Conservation (phyloP, 345 rosid species). For the thale cress (Arabidopsis thaliana) region TAIR10.1 NC_003070.9:18110501-18111000, state of each 20-base stretch:
- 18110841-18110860: too few species aligned
- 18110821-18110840: too few species aligned
- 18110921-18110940: too few species aligned
- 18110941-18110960: too few species aligned
- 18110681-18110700: slow-evolving; percentile 31
- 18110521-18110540: background rate
- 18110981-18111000: too few species aligned
- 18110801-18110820: too few species aligned
- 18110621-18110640: slow-evolving; percentile 30
- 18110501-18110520: background rate
- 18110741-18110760: slow-evolving; percentile 8
- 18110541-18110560: background rate
- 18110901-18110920: too few species aligned
- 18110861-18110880: too few species aligned
- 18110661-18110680: slow-evolving; percentile 31
- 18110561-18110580: slow-evolving; percentile 2
- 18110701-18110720: background rate
- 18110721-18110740: background rate
- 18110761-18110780: background rate
- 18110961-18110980: too few species aligned
- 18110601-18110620: slow-evolving; percentile 15
- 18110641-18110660: slow-evolving; percentile 24
- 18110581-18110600: slow-evolving; percentile 14
- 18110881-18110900: too few species aligned
- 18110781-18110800: slow-evolving; percentile 5